Conservation (phyloP, 1,139 yeast species). For the Insectozyma bohioensis region DNA sequence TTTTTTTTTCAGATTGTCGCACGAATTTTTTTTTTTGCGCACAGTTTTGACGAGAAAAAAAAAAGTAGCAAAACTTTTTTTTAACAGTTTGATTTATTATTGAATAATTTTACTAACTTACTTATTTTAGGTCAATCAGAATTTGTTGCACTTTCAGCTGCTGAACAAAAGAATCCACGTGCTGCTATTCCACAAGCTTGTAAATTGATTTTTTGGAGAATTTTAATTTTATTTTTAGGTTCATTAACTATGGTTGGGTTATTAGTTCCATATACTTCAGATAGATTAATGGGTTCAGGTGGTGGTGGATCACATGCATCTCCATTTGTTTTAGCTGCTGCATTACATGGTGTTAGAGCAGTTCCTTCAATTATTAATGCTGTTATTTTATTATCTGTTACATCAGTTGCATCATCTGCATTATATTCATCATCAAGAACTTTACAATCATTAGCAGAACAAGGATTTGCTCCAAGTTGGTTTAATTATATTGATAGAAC, state of each 20-base stretch:
- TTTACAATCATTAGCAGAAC: slow-evolving; percentile 44
- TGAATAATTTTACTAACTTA: too few relatives aligned
- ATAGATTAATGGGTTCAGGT: slow-evolving; percentile 38
- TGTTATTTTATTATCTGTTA: slow-evolving; percentile 44
- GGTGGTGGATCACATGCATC: slow-evolving; percentile 40
- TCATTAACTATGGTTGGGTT: slow-evolving; percentile 42
- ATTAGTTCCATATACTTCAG: slow-evolving; percentile 41
- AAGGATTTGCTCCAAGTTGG: slow-evolving; percentile 42
- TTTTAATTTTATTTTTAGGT: slow-evolving; percentile 40
- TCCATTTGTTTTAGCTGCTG: slow-evolving; percentile 47
- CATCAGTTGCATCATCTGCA: slow-evolving; percentile 46
- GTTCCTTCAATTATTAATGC: slow-evolving; percentile 45
- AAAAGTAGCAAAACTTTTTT: too few relatives aligned
- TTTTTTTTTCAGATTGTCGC: too few relatives aligned
- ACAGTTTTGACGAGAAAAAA: too few relatives aligned
- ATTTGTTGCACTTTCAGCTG: slow-evolving; percentile 41
- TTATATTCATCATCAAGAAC: slow-evolving; percentile 46
- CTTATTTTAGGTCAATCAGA: slow-evolving; percentile 47
- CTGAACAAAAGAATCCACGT: slow-evolving; percentile 43
- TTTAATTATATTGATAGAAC: slow-evolving; percentile 43
- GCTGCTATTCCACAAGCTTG: slow-evolving; percentile 42
- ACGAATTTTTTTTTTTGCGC: too few relatives aligned
- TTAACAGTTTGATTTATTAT: too few relatives aligned
- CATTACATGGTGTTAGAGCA: slow-evolving; percentile 37
- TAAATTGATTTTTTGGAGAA: slow-evolving; percentile 41